phyloP scores from a whole-genome alignment of 257 asterid genomes.

The Verbena officinalis region DNA sequence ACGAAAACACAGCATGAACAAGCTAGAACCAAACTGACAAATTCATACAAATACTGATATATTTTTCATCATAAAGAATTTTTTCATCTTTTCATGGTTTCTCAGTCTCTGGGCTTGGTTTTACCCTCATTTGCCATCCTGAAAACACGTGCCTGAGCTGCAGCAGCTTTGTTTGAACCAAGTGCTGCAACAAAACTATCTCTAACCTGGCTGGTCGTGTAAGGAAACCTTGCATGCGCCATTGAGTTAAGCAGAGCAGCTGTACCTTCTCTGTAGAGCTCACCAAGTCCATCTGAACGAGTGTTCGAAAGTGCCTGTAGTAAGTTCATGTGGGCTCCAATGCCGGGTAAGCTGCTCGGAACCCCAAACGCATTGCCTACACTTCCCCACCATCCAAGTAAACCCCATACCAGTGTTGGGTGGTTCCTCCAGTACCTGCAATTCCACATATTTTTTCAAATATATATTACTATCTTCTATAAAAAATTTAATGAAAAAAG shows the following conservation, averaged over 20 bases:
- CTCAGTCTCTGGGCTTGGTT: slow-evolving; percentile 46
- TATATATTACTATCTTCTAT: not conserved
- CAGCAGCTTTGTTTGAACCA: slow-evolving; percentile 72
- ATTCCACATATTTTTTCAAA: no score
- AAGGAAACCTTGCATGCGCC: slow-evolving; percentile 65
- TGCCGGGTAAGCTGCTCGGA: slow-evolving; percentile 39
- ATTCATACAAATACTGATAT: no score
- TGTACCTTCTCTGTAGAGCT: slow-evolving; percentile 92
- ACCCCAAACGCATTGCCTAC: slow-evolving; percentile 50
- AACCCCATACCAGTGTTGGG: slow-evolving; percentile 56
- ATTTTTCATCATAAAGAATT: slow-evolving; percentile 31
- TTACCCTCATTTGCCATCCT: slow-evolving; percentile 82
- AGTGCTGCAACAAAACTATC: slow-evolving; percentile 63
- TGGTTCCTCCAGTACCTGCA: slow-evolving; percentile 70
- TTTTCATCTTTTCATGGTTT: not conserved
- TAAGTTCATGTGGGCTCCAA: slow-evolving; percentile 57
- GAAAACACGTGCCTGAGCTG: slow-evolving; percentile 78
- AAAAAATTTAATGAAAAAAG: not conserved
- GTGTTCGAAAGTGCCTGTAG: slow-evolving; percentile 73
- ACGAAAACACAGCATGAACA: slow-evolving; percentile 26
- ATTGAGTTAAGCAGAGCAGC: slow-evolving; percentile 90
- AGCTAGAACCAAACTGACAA: slow-evolving; percentile 31
- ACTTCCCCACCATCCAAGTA: slow-evolving; percentile 55
- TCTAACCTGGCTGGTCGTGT: slow-evolving; percentile 72
- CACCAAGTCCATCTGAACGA: slow-evolving; percentile 68